Percentiles rank a stretch among this genome's conserved stretches.
phyloP scores from a whole-genome alignment of 768 basidiomycete genomes.

The Hygrophorus russula region DNA sequence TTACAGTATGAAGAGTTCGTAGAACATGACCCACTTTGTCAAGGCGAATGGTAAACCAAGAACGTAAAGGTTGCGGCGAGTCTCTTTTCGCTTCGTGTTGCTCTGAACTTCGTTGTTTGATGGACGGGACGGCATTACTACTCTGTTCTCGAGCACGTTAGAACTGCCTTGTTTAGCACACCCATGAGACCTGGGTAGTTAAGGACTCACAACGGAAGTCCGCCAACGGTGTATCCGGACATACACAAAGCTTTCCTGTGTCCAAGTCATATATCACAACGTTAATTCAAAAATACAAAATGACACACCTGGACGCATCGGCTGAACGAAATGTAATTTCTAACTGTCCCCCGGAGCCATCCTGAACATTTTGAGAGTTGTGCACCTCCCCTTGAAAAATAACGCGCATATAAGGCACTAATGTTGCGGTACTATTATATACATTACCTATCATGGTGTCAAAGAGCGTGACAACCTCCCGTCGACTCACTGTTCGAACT shows the following conservation, averaged over 20 bases:
- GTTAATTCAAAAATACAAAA: not conserved
- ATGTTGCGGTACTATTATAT: not conserved
- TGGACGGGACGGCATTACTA: slow-evolving; percentile 19
- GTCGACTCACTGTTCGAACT: slow-evolving; percentile 20
- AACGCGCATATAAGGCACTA: not conserved
- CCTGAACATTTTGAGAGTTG: slow-evolving; percentile 29
- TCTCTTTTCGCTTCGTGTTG: slow-evolving; percentile 22
- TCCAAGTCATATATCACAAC: not conserved
- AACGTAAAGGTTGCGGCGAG: slow-evolving; percentile 76
- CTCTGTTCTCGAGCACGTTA: slow-evolving; percentile 16
- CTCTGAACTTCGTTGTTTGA: slow-evolving; percentile 15
- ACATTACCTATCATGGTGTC: slow-evolving; percentile 41
- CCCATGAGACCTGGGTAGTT: not conserved
- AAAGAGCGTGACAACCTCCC: slow-evolving; percentile 47
- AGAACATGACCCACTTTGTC: slow-evolving; percentile 44
- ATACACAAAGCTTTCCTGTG: slow-evolving; percentile 58
- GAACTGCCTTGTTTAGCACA: not conserved
- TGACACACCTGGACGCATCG: slow-evolving; percentile 42
- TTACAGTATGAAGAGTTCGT: not conserved
- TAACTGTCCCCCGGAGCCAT: slow-evolving; percentile 17
- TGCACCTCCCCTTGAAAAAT: slow-evolving; percentile 36
- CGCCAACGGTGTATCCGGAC: slow-evolving; percentile 49
- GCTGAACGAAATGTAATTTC: slow-evolving; percentile 43
- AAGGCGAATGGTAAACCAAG: slow-evolving; percentile 76
- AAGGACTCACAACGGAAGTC: slow-evolving; percentile 40